Percentiles rank a stretch among this genome's conserved stretches.
Evolutionary conservation across 495 filamentous ascomycete genomes (phyloP).

Genomic region (Pseudomonodictys pantanalensis): DNA sequence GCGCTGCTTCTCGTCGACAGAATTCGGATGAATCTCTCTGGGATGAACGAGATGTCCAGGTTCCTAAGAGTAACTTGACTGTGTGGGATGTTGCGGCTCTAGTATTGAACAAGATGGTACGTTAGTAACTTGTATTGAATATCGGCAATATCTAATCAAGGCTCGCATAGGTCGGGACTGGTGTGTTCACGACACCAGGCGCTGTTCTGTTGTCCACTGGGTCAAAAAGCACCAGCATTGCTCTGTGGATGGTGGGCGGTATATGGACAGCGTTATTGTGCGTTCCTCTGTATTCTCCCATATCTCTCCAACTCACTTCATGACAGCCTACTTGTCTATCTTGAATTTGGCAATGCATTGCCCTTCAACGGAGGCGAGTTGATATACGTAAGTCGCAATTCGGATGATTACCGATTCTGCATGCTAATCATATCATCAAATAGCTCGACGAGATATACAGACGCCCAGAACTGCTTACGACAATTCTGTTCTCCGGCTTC

Average conservation of each 20-base stretch:
- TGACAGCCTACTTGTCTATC: slow-evolving; percentile 4
- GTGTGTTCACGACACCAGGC: slow-evolving; percentile 6
- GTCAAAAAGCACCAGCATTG: not conserved
- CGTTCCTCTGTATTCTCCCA: not conserved
- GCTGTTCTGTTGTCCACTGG: slow-evolving; percentile 4
- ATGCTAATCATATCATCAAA: not conserved
- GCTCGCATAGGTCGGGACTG: slow-evolving; percentile 7
- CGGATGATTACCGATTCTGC: not conserved
- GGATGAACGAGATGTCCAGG: slow-evolving; percentile 2
- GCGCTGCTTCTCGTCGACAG: not conserved
- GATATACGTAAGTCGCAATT: slow-evolving; percentile 3
- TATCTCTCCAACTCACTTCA: not conserved
- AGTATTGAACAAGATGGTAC: slow-evolving; percentile 18
- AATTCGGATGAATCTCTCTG: too few species aligned
- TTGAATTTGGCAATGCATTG: slow-evolving; percentile 12
- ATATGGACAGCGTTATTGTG: not conserved
- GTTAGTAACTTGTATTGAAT: not conserved
- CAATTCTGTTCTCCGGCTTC: slow-evolving; percentile 10
- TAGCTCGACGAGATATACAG: slow-evolving; percentile 14
- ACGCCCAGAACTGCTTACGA: slow-evolving; percentile 1
- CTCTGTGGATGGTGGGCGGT: not conserved
- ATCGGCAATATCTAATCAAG: not conserved
- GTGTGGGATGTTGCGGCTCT: slow-evolving; percentile 15
- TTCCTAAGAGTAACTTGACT: slow-evolving; percentile 13
- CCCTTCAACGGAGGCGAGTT: slow-evolving; percentile 16